Evolutionary conservation across 2,329 filamentous ascomycete genomes (phyloP).

Genomic region (Apiospora aurea): DNA sequence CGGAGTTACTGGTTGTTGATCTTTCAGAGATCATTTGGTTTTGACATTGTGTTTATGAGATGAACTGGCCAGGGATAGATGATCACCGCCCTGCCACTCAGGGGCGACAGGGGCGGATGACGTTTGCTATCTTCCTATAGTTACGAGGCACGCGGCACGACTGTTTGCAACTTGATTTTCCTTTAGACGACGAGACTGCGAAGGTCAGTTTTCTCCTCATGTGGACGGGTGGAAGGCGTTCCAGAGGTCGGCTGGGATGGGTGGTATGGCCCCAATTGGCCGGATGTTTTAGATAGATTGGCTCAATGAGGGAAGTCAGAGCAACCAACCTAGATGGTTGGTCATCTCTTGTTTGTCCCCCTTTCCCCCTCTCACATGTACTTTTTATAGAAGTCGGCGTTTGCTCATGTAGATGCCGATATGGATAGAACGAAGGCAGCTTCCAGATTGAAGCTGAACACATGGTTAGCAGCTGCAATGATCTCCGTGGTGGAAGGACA

Average conservation of each 20-base stretch:
- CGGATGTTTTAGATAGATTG: constrained; percentile 3
- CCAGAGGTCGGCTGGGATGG: not conserved
- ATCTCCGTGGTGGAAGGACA: not conserved
- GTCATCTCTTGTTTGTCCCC: not conserved
- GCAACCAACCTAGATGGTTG: not conserved
- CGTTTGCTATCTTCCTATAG: constrained; percentile 14
- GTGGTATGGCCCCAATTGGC: constrained; percentile 3
- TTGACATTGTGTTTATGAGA: not conserved
- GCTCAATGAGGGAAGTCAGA: not conserved
- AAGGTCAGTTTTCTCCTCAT: not conserved
- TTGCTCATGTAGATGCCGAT: not conserved
- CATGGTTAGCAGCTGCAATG: not conserved
- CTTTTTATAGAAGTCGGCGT: not conserved
- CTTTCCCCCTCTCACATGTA: not conserved
- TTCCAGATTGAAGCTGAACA: not conserved
- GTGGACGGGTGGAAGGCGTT: not conserved
- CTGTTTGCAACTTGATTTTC: not conserved
- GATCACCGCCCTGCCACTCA: not conserved
- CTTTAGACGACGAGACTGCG: not conserved
- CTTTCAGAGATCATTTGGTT: not conserved
- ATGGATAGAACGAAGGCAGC: not conserved
- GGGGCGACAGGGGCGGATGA: not conserved
- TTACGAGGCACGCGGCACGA: constrained; percentile 18
- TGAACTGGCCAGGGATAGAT: not conserved
- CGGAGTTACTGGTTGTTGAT: constrained; percentile 16